Conservation (phyloP, 2,329 filamentous ascomycete genomes). For the Apiospora sp. region DNA sequence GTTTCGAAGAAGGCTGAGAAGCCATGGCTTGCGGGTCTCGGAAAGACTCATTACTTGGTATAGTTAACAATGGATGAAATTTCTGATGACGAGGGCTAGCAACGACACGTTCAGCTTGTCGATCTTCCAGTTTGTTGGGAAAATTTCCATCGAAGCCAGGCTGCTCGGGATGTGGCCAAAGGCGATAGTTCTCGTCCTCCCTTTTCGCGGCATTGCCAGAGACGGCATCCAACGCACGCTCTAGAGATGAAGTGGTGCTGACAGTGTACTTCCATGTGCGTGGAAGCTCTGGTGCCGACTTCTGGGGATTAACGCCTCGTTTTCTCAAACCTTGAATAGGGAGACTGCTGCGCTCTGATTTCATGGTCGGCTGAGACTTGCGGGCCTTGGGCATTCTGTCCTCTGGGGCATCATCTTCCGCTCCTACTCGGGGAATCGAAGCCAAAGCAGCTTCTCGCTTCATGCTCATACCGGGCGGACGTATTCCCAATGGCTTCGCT, state of each 20-base stretch:
- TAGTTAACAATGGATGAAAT: background rate
- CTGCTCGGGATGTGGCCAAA: background rate
- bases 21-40: background rate
- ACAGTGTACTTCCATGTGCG: slow-evolving; percentile 40
- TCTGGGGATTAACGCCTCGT: background rate
- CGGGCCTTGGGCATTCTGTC: background rate
- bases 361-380: background rate
- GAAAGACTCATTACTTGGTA: background rate
- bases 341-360: background rate
- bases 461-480: background rate
- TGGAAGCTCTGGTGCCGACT: slow-evolving; percentile 40
- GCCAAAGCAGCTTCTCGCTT: slow-evolving; percentile 6
- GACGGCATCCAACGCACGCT: slow-evolving; percentile 42
- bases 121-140: background rate
- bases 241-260: slow-evolving; percentile 42
- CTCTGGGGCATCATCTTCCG: slow-evolving; percentile 29
- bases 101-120: background rate
- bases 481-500: background rate
- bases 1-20: background rate
- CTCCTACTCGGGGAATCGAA: slow-evolving; percentile 6
- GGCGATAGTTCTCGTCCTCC: background rate
- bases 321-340: background rate
- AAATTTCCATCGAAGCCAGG: background rate
- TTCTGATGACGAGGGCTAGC: background rate
- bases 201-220: slow-evolving; percentile 23